Evolutionary conservation across 441 rosid species (phyloP).

Genomic region (Manihot esculenta): DNA sequence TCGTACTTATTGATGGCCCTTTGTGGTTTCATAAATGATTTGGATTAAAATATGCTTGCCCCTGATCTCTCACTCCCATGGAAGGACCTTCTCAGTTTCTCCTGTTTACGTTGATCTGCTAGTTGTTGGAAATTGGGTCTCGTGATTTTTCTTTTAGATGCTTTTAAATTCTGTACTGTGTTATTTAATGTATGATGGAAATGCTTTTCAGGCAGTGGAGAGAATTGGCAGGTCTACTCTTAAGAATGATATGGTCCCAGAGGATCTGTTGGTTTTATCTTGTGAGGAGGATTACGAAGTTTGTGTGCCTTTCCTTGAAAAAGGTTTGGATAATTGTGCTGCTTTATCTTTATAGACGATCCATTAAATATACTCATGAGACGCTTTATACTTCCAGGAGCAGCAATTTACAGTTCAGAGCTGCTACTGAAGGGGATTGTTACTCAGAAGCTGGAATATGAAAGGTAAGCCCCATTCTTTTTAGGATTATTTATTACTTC

Average conservation of each 20-base stretch:
- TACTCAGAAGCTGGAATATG: constrained; percentile 72
- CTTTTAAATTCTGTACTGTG: background rate
- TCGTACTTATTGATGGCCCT: background rate
- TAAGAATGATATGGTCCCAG: constrained; percentile 46
- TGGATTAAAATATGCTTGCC: background rate
- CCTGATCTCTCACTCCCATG: constrained; percentile 28
- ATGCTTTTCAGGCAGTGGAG: constrained; percentile 55
- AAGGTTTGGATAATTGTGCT: constrained; percentile 39
- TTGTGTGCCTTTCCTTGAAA: constrained; percentile 63
- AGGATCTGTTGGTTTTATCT: constrained; percentile 66
- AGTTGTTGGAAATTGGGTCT: background rate
- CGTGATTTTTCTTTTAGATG: background rate
- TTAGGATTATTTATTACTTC: background rate
- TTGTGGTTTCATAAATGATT: background rate
- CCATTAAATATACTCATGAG: background rate
- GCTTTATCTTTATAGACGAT: background rate
- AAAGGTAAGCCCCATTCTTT: constrained; percentile 43
- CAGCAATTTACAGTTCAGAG: constrained; percentile 73
- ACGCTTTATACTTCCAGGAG: constrained; percentile 43
- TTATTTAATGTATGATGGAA: constrained; percentile 6
- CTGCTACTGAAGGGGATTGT: constrained; percentile 81
- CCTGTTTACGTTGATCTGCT: constrained; percentile 5
- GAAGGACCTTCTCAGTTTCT: too few relatives aligned
- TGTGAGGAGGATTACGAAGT: constrained; percentile 68
- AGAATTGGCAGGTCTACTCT: constrained; percentile 55